Base-by-base conservation (phyloP, 495 filamentous ascomycete genomes). In the Talaromyces adpressus region DNA sequence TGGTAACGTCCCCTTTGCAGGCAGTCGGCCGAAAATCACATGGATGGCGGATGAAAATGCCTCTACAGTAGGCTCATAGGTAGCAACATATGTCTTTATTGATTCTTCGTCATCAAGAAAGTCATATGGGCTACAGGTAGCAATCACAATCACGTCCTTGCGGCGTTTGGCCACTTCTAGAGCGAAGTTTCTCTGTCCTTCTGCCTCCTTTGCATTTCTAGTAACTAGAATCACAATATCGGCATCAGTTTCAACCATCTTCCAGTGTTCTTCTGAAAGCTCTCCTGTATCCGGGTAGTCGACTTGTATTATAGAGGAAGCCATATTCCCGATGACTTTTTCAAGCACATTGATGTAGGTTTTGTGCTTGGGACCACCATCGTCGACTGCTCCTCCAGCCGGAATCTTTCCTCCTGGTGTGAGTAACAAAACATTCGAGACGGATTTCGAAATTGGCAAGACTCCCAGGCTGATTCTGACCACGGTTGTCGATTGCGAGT, bases 61-160 rank as follows among this genome's bases (percentile, higher is more conserved):
- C 58, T 79, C 77, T n/a, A 75, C 41, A 0, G 78, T 81, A 23
- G 79, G 79, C 58, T 82, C 80, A 51, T 82, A 82, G 4, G 74
- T 79, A 14, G 77, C 65, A 23, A 82, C 68, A 61, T 82, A 82
- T 51, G 79, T 81, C 30, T 73, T 68, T 18, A 80, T 8, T 4
- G 11, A 69, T 23, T 71, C 70, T 1, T 63, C 39, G 20, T 72
- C 73, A 30, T 79, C 72, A 9, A 82, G 69, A 49, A 81, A 81
- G 61, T 82, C 80, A 62, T 82, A 82, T 7, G 80, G 80, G 62
- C 72, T 78, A 58, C 77, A 78, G 1, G 73, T 76, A 57, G 80
- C 78, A 67, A 82, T 70, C 11, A 73, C 65, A 25, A 80, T 72
- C 22, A 80, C 59, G 23, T 68, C 71, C 0, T 67, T 66, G 36